Evolutionary conservation across 345 rosid species (phyloP).

Genomic region (Erucastrum elatum): DNA sequence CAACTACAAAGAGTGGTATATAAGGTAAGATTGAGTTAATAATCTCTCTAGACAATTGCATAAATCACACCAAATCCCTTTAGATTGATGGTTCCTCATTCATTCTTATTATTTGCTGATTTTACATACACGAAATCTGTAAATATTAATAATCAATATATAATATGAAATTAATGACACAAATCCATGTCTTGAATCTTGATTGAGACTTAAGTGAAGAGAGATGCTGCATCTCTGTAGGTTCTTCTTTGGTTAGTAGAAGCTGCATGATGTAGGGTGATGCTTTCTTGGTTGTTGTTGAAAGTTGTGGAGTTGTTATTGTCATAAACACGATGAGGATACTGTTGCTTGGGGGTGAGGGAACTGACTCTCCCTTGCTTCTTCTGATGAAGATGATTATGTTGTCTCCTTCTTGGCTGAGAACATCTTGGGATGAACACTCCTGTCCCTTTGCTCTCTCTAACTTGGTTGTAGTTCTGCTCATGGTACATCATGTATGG

Average conservation of each 20-base stretch:
- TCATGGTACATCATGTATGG: slow-evolving; percentile 47
- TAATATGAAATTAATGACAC: slow-evolving; percentile 31
- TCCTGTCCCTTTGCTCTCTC: slow-evolving; percentile 91
- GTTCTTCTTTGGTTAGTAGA: slow-evolving; percentile 39
- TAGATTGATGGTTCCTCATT: slow-evolving; percentile 30
- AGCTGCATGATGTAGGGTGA: slow-evolving; percentile 20
- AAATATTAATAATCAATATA: slow-evolving; percentile 30
- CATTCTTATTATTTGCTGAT: slow-evolving; percentile 31
- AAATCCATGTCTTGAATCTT: slow-evolving; percentile 29
- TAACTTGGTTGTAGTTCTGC: slow-evolving; percentile 45
- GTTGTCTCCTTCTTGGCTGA: slow-evolving; percentile 59
- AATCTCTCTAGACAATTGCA: slow-evolving; percentile 11
- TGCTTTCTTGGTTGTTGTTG: slow-evolving; percentile 26
- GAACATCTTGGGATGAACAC: slow-evolving; percentile 78
- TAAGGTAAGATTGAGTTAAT: background rate
- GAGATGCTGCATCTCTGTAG: slow-evolving; percentile 45
- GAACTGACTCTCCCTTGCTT: slow-evolving; percentile 61
- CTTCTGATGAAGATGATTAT: slow-evolving; percentile 36
- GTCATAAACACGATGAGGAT: slow-evolving; percentile 26
- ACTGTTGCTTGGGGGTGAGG: slow-evolving; percentile 46
- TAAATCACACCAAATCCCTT: slow-evolving; percentile 31
- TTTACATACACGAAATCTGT: slow-evolving; percentile 22
- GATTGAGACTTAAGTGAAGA: slow-evolving; percentile 35
- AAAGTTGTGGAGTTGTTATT: slow-evolving; percentile 20
- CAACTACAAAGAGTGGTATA: background rate